Evolutionary conservation across 2,329 filamentous ascomycete genomes (phyloP), one percentile per base, ranked within the genome.

Genomic region (Aspergillus tamarii): DNA sequence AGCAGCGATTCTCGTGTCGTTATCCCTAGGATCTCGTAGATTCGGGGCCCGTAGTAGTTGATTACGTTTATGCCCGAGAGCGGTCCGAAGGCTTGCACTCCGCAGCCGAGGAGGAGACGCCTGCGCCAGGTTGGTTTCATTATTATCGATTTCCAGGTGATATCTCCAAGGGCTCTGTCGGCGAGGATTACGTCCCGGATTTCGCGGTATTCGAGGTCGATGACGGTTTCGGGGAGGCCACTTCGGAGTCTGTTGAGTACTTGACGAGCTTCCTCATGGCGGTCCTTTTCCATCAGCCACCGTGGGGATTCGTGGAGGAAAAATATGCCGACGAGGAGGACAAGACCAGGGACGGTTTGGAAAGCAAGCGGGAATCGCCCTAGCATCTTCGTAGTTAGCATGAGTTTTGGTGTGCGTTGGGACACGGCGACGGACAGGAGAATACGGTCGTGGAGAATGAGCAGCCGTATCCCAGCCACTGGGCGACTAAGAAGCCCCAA

Each of bases 1-100:
- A 84, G 78, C 2, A 84, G 75, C 0, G 82, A 81, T 2, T 77
- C 80, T 5, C 78, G 77, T 26, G 0, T 76, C 9, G 36, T 39
- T 81, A 4, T 74, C 70, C 81, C 80, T 0, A 83, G 71, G 10
- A 77, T 76, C 0, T 71, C 64, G 66, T 84, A 84, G 57, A 84
- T 83, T 0, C 77, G 75, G 1, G 77, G 72, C 0, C 77, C 76
- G 56, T 81, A 81, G 65, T 80, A 81, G 57, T 81, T 79, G 60
- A 81, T 81, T 4, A 81, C 78, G 52, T 83, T 83, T 60, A 83
- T 80, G 5, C 82, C 82, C n/a, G 78, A 81, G 2, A 82, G 73
- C 11, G 79, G 81, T 1, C 78, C 80, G 56, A 84, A 83, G 0
- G 81, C 79, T 63, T 84, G 82, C 0, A 84, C 78, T 36, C 77